These are phyloP conservation scores for Pseudocercospora crystallina DNA, from an alignment of 2,329 filamentous ascomycete genomes.

Conservation along the genomic window DNA sequence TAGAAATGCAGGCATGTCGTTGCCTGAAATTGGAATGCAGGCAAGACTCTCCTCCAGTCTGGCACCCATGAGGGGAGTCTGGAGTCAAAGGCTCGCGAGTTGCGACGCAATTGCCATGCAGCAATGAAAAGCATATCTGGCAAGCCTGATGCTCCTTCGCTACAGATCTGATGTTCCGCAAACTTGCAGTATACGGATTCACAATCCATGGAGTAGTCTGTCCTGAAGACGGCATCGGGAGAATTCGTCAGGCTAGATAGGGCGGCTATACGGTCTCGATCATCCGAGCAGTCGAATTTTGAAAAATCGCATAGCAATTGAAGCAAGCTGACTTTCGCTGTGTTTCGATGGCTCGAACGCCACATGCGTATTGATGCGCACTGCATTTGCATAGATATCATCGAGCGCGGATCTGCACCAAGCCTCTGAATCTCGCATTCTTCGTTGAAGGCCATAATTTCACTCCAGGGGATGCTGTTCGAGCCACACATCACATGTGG, in stretches of 20 bases:
- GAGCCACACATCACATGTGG: background rate
- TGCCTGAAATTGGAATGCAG: too few relatives aligned
- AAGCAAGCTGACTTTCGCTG: too few relatives aligned
- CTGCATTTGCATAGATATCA: background rate
- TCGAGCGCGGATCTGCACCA: background rate
- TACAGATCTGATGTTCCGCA: background rate
- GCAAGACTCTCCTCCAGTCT: constrained; percentile 1
- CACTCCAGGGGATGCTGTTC: background rate
- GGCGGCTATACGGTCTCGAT: background rate
- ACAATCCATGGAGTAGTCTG: background rate
- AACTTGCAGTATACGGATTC: background rate
- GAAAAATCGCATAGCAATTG: background rate
- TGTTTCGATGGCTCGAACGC: too few relatives aligned
- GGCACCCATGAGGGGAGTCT: background rate
- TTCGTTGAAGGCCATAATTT: background rate
- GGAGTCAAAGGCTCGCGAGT: too few relatives aligned
- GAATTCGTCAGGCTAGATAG: background rate
- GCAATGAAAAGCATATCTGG: background rate
- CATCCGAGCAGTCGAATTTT: background rate
- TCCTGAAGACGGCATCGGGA: background rate
- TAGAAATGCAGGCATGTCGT: too few relatives aligned
- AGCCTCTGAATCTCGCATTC: background rate
- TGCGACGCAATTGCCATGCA: background rate
- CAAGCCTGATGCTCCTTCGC: background rate
- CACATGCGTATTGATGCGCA: too few relatives aligned